phyloP scores from a whole-genome alignment of 306 rosid genomes.

The Fragaria vesca region DNA sequence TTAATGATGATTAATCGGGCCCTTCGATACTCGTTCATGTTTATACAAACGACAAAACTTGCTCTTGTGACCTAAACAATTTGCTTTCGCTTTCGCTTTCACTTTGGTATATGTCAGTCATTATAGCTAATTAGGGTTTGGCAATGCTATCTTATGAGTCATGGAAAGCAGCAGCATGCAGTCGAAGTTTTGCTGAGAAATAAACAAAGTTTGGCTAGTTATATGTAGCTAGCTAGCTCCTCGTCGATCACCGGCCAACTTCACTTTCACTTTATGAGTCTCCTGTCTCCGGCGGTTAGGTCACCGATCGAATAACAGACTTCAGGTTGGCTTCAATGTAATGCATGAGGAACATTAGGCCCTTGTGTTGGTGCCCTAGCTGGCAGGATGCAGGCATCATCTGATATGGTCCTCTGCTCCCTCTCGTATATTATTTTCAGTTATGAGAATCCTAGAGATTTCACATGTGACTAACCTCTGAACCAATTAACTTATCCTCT shows the following conservation, averaged over 20 bases:
- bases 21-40: background rate
- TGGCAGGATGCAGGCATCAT: background rate
- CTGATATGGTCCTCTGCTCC: background rate
- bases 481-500: background rate
- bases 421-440: background rate
- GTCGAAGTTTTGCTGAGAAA: constrained; percentile 38
- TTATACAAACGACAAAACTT: constrained; percentile 11
- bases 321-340: constrained; percentile 29
- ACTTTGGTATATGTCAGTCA: background rate
- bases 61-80: constrained; percentile 9
- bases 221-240: background rate
- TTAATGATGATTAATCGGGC: background rate
- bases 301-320: constrained; percentile 19
- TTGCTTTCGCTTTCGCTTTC: background rate
- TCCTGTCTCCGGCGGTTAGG: background rate
- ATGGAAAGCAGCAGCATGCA: constrained; percentile 20
- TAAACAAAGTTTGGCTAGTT: constrained; percentile 6
- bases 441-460: constrained; percentile 13
- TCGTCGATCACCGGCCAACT: constrained; percentile 4
- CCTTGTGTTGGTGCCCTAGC: background rate
- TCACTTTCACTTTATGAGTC: background rate
- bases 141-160: constrained; percentile 5
- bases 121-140: background rate
- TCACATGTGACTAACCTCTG: constrained; percentile 11
- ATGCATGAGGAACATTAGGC: background rate